Evolutionary conservation across 495 filamentous ascomycete species (phyloP).

Genomic region (Cryomyces minteri): DNA sequence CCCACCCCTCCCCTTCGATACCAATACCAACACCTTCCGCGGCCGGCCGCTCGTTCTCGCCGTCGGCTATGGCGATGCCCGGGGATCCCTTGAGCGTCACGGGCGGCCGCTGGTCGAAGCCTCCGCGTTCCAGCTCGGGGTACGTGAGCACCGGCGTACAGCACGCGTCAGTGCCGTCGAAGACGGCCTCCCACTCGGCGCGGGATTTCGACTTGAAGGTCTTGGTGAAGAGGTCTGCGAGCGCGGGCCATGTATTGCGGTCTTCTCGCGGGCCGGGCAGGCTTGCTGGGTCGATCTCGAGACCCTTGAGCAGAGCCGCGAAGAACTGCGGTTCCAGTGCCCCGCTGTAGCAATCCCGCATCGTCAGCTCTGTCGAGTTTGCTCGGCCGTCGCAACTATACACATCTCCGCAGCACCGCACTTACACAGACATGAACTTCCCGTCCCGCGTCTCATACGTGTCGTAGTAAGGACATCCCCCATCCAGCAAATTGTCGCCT

Average conservation of each 20-base stretch:
- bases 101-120: slow-evolving; percentile 56
- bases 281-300: slow-evolving; percentile 33
- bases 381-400: no score
- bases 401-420: neutral
- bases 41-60: slow-evolving; percentile 15
- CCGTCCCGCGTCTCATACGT: slow-evolving; percentile 74
- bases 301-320: slow-evolving; percentile 38
- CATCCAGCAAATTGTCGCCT: slow-evolving; percentile 65
- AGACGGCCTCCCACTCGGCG: slow-evolving; percentile 65
- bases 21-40: slow-evolving; percentile 33
- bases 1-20: slow-evolving; percentile 31
- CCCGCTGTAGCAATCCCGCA: slow-evolving; percentile 22
- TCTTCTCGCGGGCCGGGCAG: slow-evolving; percentile 38
- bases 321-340: slow-evolving; percentile 83
- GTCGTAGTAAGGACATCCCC: slow-evolving; percentile 74
- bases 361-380: neutral
- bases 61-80: slow-evolving; percentile 29
- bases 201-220: slow-evolving; percentile 59
- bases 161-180: slow-evolving; percentile 82
- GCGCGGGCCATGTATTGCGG: slow-evolving; percentile 40
- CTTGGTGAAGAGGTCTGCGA: slow-evolving; percentile 38
- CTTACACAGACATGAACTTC: slow-evolving; percentile 58
- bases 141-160: slow-evolving; percentile 71
- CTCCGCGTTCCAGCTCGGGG: slow-evolving; percentile 44
- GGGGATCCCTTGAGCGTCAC: slow-evolving; percentile 54